Percentiles rank a stretch among this genome's conserved stretches.
Conservation (phyloP, 202 grass and related monocot genomes). For the Zizania palustris region DNA sequence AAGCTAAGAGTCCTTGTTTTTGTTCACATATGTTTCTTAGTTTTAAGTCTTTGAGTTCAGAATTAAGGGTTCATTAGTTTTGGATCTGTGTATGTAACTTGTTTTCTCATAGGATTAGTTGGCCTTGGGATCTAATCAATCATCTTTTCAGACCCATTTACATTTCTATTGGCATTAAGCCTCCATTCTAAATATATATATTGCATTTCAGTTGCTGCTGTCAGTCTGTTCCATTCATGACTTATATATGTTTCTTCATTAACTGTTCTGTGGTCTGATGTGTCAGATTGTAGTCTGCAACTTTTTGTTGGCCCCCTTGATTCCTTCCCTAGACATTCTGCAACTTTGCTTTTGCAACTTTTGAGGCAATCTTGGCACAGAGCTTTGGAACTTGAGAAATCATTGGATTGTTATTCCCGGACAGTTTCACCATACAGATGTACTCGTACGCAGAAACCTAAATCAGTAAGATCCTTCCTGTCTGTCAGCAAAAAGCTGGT, state of each 20-base stretch:
- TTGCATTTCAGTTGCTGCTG: neutral
- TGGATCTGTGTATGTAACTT: neutral
- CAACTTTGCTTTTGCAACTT: slow-evolving; percentile 35
- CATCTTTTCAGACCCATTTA: neutral
- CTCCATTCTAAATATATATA: neutral
- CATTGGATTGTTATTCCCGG: slow-evolving; percentile 28
- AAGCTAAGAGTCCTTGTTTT: neutral
- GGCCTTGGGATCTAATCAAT: neutral
- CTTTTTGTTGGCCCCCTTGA: neutral
- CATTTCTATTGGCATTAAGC: neutral
- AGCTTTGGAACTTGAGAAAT: slow-evolving; percentile 21
- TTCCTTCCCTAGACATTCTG: slow-evolving; percentile 10
- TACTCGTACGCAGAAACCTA: neutral
- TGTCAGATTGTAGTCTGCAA: neutral
- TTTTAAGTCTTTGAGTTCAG: neutral
- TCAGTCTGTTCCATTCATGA: neutral
- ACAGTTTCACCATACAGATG: slow-evolving; percentile 11
- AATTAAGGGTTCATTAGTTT: neutral
- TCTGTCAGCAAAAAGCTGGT: neutral
- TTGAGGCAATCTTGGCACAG: slow-evolving; percentile 9
- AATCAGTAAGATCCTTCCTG: neutral
- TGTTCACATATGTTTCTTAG: neutral
- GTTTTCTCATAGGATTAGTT: neutral
- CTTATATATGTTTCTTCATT: neutral
- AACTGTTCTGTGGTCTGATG: neutral